Conservation (phyloP, 2,329 filamentous ascomycete genomes). For the Ophiostoma sp. region DNA sequence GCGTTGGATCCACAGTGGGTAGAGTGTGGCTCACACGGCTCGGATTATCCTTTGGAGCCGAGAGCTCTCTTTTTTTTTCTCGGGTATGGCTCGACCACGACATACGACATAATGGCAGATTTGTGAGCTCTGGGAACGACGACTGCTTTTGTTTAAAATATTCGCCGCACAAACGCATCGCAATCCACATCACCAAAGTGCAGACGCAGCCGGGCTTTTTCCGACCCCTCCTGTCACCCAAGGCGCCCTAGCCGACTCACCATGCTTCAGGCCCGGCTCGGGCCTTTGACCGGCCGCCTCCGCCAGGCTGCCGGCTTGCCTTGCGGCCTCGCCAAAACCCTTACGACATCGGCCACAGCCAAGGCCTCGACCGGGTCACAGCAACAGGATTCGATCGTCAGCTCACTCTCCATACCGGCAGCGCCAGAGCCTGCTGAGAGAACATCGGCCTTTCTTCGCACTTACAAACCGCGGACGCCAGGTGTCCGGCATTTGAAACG, state of each 20-base stretch:
- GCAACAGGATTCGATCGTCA: constrained; percentile 9
- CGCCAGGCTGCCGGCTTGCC: constrained; percentile 12
- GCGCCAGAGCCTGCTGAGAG: constrained; percentile 30
- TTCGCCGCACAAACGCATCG: background rate
- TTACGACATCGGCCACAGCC: constrained; percentile 31
- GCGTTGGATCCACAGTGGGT: background rate
- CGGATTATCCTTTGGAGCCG: constrained; percentile 22
- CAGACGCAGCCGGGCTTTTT: background rate
- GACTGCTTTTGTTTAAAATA: background rate
- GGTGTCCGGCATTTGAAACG: constrained; percentile 88
- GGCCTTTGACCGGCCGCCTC: constrained; percentile 43
- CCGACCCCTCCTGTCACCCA: background rate
- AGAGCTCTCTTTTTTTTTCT: background rate
- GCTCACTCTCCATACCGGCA: background rate
- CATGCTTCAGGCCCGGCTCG: constrained; percentile 69
- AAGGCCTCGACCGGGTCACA: constrained; percentile 10
- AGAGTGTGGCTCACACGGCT: constrained; percentile 11
- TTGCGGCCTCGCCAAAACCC: constrained; percentile 30
- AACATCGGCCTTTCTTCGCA: constrained; percentile 61
- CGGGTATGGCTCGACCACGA: background rate
- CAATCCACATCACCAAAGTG: background rate
- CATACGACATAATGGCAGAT: background rate
- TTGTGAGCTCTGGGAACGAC: background rate
- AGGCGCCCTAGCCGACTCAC: constrained; percentile 25
- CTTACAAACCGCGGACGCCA: constrained; percentile 90